A percentile compares a stretch with the other conserved stretches of the same genome.
Conservation (phyloP, 2,329 filamentous ascomycete species). For the Hypoxylon sp. region DNA sequence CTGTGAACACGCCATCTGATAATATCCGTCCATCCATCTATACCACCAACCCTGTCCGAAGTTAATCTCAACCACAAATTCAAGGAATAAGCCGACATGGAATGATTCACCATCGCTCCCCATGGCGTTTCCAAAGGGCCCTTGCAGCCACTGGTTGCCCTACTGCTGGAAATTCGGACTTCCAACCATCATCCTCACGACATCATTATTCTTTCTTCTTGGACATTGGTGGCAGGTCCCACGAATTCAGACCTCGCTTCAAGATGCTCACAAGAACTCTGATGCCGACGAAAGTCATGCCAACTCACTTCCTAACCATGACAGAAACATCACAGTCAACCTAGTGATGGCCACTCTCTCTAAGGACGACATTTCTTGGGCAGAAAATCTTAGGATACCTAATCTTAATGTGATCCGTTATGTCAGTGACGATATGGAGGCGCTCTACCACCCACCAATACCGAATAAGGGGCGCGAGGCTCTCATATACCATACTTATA, state of each 20-base stretch:
- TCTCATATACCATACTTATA: constrained; percentile 73
- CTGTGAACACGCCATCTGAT: not conserved
- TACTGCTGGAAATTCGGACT: constrained; percentile 38
- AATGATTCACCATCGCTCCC: constrained; percentile 39
- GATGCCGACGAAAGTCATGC: constrained; percentile 35
- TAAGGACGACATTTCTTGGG: constrained; percentile 54
- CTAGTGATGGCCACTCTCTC: constrained; percentile 52
- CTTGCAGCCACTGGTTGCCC: constrained; percentile 38
- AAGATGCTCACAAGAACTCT: constrained; percentile 23
- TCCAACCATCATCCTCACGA: constrained; percentile 29
- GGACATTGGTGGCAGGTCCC: constrained; percentile 25
- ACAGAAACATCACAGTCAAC: constrained; percentile 49
- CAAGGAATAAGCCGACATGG: constrained; percentile 23
- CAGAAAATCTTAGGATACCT: constrained; percentile 50
- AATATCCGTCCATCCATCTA: not conserved
- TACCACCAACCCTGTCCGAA: constrained; percentile 9
- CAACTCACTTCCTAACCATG: constrained; percentile 7
- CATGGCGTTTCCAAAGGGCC: constrained; percentile 39
- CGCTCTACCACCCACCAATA: constrained; percentile 63
- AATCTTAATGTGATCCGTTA: constrained; percentile 60
- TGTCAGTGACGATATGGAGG: constrained; percentile 65
- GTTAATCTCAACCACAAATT: constrained; percentile 13
- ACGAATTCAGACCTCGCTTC: constrained; percentile 19
- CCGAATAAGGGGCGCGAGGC: constrained; percentile 74
- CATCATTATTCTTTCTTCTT: constrained; percentile 31